phyloP scores from a whole-genome alignment of 495 filamentous ascomycete species.

The Aspergillus egyptiacus region DNA sequence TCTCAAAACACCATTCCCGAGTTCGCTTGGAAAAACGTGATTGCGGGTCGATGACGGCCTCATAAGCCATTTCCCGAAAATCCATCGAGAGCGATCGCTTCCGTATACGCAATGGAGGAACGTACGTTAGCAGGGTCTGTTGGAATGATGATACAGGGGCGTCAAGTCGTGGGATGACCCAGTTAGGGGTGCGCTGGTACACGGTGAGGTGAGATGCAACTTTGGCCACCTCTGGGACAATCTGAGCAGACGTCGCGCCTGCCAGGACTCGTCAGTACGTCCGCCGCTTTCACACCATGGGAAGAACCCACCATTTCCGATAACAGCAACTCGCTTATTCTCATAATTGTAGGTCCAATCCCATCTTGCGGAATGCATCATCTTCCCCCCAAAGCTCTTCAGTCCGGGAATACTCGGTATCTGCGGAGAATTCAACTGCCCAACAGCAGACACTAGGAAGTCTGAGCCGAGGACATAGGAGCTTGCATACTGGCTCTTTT shows the following conservation, averaged over 20 bases:
- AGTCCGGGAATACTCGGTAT: conserved; percentile 57
- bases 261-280: conserved; percentile 17
- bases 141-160: conserved; percentile 32
- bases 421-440: conserved; percentile 54
- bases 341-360: conserved; percentile 41
- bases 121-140: conserved; percentile 32
- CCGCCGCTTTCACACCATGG: background rate
- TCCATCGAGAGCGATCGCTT: conserved; percentile 45
- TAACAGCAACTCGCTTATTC: conserved; percentile 47
- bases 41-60: conserved; percentile 30
- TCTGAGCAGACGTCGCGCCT: conserved; percentile 67
- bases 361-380: conserved; percentile 54
- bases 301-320: conserved; percentile 45
- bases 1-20: conserved; percentile 20
- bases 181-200: conserved; percentile 65
- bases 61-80: conserved; percentile 39
- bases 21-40: conserved; percentile 30
- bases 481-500: conserved; percentile 40
- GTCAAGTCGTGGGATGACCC: conserved; percentile 51
- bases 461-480: conserved; percentile 46
- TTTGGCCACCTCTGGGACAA: conserved; percentile 58
- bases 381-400: conserved; percentile 47
- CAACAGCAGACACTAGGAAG: conserved; percentile 59
- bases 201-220: conserved; percentile 51
- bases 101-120: conserved; percentile 41